These are phyloP conservation scores for Geotrichum ghanense DNA, from an alignment of 805 yeast species.

Conservation along the genomic window DNA sequence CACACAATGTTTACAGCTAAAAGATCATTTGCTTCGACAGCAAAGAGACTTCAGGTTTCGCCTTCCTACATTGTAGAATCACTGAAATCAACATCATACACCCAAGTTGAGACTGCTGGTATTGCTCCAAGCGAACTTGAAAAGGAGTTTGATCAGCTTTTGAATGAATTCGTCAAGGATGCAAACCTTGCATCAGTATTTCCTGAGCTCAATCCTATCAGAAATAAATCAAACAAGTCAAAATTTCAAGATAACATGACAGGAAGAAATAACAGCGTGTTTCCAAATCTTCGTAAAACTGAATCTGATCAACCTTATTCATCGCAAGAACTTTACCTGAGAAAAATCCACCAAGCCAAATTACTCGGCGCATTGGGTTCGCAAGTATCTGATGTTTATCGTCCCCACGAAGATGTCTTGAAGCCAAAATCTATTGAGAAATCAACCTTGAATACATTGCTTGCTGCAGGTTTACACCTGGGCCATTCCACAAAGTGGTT, in stretches of 20 bases:
- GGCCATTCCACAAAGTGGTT: conserved; percentile 73
- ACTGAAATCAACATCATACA: not conserved
- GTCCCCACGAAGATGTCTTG: conserved; percentile 54
- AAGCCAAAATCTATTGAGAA: conserved; percentile 48
- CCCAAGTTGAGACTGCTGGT: too few species aligned
- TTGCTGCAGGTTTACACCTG: conserved; percentile 90
- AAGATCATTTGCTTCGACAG: not conserved
- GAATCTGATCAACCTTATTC: conserved; percentile 57
- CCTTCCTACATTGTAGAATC: not conserved
- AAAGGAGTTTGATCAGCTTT: conserved; percentile 18
- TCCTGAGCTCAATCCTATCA: not conserved
- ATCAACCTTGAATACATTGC: conserved; percentile 53
- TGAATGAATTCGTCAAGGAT: conserved; percentile 20
- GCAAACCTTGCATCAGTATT: conserved; percentile 12
- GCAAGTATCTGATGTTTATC: conserved; percentile 46
- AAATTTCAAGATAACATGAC: conserved; percentile 9
- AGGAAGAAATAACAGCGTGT: conserved; percentile 21
- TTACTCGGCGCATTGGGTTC: conserved; percentile 55
- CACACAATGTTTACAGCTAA: not conserved
- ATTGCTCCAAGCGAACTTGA: conserved; percentile 17
- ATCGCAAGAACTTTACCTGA: conserved; percentile 61
- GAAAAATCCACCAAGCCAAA: conserved; percentile 54
- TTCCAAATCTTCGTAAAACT: conserved; percentile 56
- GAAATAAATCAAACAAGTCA: not conserved
- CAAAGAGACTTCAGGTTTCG: not conserved